phyloP scores from a whole-genome alignment of 148 eudicot species.

The Salicornia ramosissima region DNA sequence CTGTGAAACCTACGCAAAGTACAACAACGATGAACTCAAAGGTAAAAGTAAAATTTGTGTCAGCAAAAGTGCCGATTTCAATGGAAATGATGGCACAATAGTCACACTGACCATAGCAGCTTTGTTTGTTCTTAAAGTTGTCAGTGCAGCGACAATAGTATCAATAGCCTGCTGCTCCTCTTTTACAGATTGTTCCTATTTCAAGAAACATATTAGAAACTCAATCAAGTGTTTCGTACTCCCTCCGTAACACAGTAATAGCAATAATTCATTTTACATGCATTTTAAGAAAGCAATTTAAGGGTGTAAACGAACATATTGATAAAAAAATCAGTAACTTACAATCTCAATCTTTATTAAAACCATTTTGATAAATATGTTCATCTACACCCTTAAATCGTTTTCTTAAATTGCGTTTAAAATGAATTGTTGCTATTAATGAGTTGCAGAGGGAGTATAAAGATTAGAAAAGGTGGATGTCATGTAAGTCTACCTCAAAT shows the following conservation, averaged over 20 bases:
- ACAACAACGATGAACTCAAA: neutral
- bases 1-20: constrained; percentile 52
- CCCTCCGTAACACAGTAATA: too few species aligned
- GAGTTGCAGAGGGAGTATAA: too few species aligned
- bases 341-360: too few species aligned
- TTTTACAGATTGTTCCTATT: constrained; percentile 66
- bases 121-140: constrained; percentile 49
- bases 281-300: too few species aligned
- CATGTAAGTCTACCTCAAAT: constrained; percentile 51
- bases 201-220: constrained; percentile 17
- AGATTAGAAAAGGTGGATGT: neutral
- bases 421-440: too few species aligned
- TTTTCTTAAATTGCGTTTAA: too few species aligned
- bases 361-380: too few species aligned
- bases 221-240: too few species aligned
- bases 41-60: neutral
- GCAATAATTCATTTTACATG: too few species aligned
- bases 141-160: constrained; percentile 54
- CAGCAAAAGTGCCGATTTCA: neutral
- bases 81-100: neutral
- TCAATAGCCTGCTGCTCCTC: constrained; percentile 73
- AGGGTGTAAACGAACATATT: too few species aligned
- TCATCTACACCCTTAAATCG: too few species aligned
- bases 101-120: constrained; percentile 44
- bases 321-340: too few species aligned